These are phyloP conservation scores for Wickerhamomyces chambardii DNA, from an alignment of 805 yeast species.

Conservation along the genomic window DNA sequence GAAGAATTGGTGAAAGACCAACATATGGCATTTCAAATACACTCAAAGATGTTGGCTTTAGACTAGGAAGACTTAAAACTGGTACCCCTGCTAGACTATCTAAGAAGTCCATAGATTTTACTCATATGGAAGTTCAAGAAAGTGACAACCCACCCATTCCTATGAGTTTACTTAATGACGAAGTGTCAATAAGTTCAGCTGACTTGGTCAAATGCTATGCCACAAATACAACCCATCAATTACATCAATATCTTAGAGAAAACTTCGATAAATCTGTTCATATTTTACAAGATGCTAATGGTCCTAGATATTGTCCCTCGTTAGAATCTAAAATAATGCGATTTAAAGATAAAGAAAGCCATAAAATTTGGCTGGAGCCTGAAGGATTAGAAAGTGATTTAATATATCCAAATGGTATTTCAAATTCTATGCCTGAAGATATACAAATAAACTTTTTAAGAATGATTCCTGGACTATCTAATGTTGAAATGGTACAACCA, in stretches of 20 bases:
- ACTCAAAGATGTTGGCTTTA: slow-evolving; percentile 66
- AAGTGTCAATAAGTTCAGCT: slow-evolving; percentile 38
- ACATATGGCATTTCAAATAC: slow-evolving; percentile 85
- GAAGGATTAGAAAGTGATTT: slow-evolving; percentile 84
- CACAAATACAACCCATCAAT: slow-evolving; percentile 66
- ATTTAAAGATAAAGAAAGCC: slow-evolving; percentile 68
- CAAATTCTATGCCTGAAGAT: slow-evolving; percentile 94
- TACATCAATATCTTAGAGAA: slow-evolving; percentile 60
- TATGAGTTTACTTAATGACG: slow-evolving; percentile 76
- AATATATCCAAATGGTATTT: slow-evolving; percentile 95
- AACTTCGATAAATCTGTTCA: slow-evolving; percentile 83
- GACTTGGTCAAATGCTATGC: slow-evolving; percentile 64
- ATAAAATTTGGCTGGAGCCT: slow-evolving; percentile 92
- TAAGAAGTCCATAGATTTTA: slow-evolving; percentile 60
- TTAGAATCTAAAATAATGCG: slow-evolving; percentile 82
- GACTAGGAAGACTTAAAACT: slow-evolving; percentile 84
- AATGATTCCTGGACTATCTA: slow-evolving; percentile 82
- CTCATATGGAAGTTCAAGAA: slow-evolving; percentile 52
- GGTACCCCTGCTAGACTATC: slow-evolving; percentile 95
- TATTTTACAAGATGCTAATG: slow-evolving; percentile 87
- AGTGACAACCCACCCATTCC: slow-evolving; percentile 87
- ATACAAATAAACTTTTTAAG: slow-evolving; percentile 69
- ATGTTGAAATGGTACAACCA: slow-evolving; percentile 83
- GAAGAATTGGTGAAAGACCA: slow-evolving; percentile 88
- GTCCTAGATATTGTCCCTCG: slow-evolving; percentile 97